Evolutionary conservation across 1,284 basidiomycete species (phyloP).

Genomic region (Puccinia horiana): DNA sequence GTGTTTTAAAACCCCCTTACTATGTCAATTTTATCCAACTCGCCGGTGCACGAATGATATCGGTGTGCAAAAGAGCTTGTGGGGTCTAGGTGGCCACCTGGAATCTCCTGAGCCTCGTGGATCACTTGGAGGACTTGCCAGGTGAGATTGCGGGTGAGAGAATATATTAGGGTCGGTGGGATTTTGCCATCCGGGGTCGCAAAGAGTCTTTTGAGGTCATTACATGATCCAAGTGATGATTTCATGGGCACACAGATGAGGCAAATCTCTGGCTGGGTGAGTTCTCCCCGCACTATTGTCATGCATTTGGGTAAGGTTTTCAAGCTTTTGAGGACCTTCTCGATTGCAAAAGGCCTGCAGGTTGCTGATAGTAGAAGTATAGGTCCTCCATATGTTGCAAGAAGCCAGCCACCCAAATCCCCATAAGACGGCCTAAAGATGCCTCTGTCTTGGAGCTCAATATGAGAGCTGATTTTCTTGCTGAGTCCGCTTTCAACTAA

Average conservation of each 20-base stretch:
- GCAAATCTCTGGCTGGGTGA: not conserved
- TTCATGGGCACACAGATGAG: not conserved
- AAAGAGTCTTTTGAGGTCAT: too few relatives aligned
- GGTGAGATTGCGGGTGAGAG: too few relatives aligned
- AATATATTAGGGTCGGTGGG: slow-evolving; percentile 1
- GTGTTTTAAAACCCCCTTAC: not conserved
- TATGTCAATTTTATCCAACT: not conserved
- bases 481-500: not conserved
- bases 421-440: not conserved
- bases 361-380: not conserved
- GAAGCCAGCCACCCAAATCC: not conserved
- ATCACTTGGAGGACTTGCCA: too few relatives aligned
- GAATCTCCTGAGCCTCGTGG: too few relatives aligned
- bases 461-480: not conserved
- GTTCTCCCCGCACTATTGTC: not conserved
- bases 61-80: not conserved
- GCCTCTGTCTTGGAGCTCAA: not conserved
- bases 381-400: not conserved
- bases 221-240: not conserved
- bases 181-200: too few relatives aligned
- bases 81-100: too few relatives aligned
- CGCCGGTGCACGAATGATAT: not conserved
- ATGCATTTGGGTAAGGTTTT: not conserved
- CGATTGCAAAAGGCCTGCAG: not conserved
- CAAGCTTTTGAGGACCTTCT: not conserved